Conservation (phyloP, 2,329 filamentous ascomycete species). For the Pseudogymnoascus sp. region DNA sequence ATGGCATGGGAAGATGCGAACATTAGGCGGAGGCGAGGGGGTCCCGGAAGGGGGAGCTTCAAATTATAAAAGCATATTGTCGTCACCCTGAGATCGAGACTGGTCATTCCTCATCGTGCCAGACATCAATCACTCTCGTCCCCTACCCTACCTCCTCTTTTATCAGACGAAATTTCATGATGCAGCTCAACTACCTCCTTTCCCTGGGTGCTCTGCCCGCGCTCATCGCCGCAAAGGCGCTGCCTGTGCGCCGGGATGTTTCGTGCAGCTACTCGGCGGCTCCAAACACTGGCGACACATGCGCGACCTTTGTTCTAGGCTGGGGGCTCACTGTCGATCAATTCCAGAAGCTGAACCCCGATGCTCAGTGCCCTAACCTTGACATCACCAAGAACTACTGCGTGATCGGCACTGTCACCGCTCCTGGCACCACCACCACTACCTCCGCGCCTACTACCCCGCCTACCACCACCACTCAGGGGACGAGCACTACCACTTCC, state of each 20-base stretch:
- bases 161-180: background rate
- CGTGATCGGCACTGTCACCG: conserved; percentile 19
- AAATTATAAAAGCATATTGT: background rate
- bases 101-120: background rate
- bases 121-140: background rate
- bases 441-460: background rate
- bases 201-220: conserved; percentile 10
- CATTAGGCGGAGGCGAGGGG: background rate
- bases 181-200: conserved; percentile 13
- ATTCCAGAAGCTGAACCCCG: conserved; percentile 24
- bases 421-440: conserved; percentile 12
- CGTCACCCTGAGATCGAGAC: background rate
- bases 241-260: conserved; percentile 13
- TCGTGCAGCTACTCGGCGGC: conserved; percentile 15
- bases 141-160: background rate
- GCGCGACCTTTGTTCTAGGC: conserved; percentile 20
- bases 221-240: conserved; percentile 11
- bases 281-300: conserved; percentile 24
- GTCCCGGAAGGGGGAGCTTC: background rate
- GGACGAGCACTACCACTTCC: background rate
- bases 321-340: conserved; percentile 22
- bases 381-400: conserved; percentile 19
- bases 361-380: conserved; percentile 22
- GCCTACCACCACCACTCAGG: background rate
- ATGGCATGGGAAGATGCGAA: background rate